These are phyloP conservation scores for Aeschynomene evenia DNA, from an alignment of 306 rosid genomes.

Conservation along the genomic window DNA sequence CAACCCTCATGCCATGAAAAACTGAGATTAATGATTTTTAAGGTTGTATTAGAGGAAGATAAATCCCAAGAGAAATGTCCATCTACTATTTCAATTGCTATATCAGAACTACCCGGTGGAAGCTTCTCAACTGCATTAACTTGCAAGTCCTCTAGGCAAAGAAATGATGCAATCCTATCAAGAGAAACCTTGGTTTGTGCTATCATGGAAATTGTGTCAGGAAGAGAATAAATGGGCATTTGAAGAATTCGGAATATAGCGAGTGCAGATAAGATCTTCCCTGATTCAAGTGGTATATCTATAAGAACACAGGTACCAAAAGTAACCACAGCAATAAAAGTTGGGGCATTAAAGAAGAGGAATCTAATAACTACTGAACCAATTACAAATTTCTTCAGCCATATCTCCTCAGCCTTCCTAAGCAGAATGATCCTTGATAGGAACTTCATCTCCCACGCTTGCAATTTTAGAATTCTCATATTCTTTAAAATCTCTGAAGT, in stretches of 20 bases:
- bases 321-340: constrained; percentile 71
- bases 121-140: constrained; percentile 57
- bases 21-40: constrained; percentile 57
- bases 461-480: constrained; percentile 87
- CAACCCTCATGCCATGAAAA: constrained; percentile 67
- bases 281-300: constrained; percentile 86
- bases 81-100: constrained; percentile 54
- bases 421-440: constrained; percentile 56
- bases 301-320: constrained; percentile 67
- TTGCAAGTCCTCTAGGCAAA: constrained; percentile 67
- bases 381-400: constrained; percentile 60
- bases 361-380: constrained; percentile 47
- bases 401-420: constrained; percentile 59
- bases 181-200: constrained; percentile 83
- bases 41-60: constrained; percentile 45
- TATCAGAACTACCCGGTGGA: constrained; percentile 62
- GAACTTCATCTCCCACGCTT: constrained; percentile 94
- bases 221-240: constrained; percentile 64
- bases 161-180: constrained; percentile 70
- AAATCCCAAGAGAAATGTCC: constrained; percentile 87
- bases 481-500: constrained; percentile 75
- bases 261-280: constrained; percentile 85
- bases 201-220: constrained; percentile 68
- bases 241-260: constrained; percentile 87
- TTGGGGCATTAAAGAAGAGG: constrained; percentile 69